Conservation (phyloP, 768 basidiomycete genomes). For the Suillus subluteus region DNA sequence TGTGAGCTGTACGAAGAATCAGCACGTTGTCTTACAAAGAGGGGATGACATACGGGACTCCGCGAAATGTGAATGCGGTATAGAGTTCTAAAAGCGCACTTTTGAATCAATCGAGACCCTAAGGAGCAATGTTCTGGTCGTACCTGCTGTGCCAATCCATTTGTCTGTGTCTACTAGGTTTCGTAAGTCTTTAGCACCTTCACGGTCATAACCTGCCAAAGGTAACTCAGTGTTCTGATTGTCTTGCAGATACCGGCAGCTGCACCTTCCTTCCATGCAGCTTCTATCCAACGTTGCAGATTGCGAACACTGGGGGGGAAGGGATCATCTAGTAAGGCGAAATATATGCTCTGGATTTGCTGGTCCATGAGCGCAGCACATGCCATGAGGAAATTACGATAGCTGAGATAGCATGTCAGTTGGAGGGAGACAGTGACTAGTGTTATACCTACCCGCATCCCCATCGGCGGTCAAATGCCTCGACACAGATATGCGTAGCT, state of each 20-base stretch:
- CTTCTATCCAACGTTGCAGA: conserved; percentile 79
- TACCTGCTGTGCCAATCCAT: conserved; percentile 85
- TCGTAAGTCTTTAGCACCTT: conserved; percentile 66
- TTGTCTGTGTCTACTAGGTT: conserved; percentile 60
- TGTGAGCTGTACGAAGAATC: conserved; percentile 44
- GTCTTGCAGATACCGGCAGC: neutral
- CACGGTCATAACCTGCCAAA: conserved; percentile 65
- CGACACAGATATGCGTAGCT: conserved; percentile 60
- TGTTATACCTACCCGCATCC: conserved; percentile 64
- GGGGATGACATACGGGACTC: conserved; percentile 70
- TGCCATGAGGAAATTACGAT: conserved; percentile 82
- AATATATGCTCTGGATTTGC: conserved; percentile 61
- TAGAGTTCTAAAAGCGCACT: conserved; percentile 60
- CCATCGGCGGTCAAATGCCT: conserved; percentile 68
- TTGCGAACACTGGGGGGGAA: conserved; percentile 70
- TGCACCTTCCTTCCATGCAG: conserved; percentile 74
- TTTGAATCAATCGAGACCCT: conserved; percentile 8
- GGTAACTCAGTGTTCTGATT: neutral
- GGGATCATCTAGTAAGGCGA: conserved; percentile 58
- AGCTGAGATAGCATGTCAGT: conserved; percentile 46
- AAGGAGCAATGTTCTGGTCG: conserved; percentile 11
- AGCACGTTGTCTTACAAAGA: conserved; percentile 6
- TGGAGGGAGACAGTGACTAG: neutral
- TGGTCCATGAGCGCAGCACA: conserved; percentile 77
- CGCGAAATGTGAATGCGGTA: conserved; percentile 75